Base-by-base conservation (phyloP, 345 rosid genomes). In the Moringa oleifera region DNA sequence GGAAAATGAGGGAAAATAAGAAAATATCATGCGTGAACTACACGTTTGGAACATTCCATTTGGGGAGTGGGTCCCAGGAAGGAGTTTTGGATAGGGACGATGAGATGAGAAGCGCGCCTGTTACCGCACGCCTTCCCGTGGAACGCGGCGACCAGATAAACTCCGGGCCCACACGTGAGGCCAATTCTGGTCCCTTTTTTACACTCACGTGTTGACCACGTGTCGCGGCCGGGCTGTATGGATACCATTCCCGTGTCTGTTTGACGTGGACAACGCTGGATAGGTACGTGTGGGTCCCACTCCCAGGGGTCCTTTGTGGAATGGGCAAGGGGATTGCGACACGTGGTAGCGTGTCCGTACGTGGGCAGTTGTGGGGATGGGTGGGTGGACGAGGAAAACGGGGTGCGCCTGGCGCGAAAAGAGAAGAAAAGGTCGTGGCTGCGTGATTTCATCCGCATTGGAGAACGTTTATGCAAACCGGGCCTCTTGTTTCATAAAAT, bases 121-220 rank as follows among this genome's bases (percentile, higher is more conserved):
- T 2, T 7, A 1, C 31, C 58, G 47, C 53, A 71, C 55, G 19
- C 57, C 68, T 41, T 33, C 53, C 57, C 68, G 63, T 8, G 58
- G 25, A 73, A 64, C 20, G 67, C 73, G 73, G 67, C 77, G 45
- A 56, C 57, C 57, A 17, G 68, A 73, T 41, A 51, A 68, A 64
- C 41, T 28, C 1, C 0, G 53, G 67, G 10, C 67, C 67, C 67
- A 64, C 66, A 0, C 22, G 7, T 13, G 47, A 33, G 6, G 11
- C 37, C 37, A 4, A 33, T 5, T 33, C n/a, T n/a, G n/a, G n/a
- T n/a, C n/a, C 33, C 33, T 8, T 2, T 28, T 18, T 60, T 6
- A 23, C 51, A 15, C 20, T 47, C 68, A 62, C 65, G 62, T 62
- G 71, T 50, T 4, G 0, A 1, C 53, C 72, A 58, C 65, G 72